Conservation (phyloP, 768 basidiomycete species). For the Suillus hirtellus region DNA sequence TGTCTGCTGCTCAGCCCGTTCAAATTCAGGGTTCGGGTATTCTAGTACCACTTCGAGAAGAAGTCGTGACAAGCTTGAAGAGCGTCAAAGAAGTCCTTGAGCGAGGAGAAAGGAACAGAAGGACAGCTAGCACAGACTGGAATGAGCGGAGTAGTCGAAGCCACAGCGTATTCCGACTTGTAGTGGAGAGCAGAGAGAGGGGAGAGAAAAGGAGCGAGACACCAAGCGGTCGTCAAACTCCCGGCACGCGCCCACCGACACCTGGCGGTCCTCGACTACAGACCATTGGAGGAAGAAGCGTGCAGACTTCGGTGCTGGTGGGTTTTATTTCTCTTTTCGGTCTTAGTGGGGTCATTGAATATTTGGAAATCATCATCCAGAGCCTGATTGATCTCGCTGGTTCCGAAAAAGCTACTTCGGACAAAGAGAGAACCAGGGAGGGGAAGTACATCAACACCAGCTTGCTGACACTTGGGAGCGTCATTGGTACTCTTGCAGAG, state of each 20-base stretch:
- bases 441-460: constrained; percentile 98
- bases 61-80: constrained; percentile 90
- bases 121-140: constrained; percentile 98
- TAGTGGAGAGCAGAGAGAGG: constrained; percentile 83
- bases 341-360: constrained; percentile 3
- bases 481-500: constrained; percentile 90
- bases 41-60: constrained; percentile 81
- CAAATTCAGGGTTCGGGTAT: constrained; percentile 72
- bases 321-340: constrained; percentile 22
- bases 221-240: constrained; percentile 49
- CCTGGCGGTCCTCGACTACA: constrained; percentile 69
- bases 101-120: constrained; percentile 82
- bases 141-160: constrained; percentile 93
- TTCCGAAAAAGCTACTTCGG: constrained; percentile 93
- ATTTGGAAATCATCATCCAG: constrained; percentile 35
- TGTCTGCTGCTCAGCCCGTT: constrained; percentile 56
- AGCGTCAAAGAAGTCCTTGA: constrained; percentile 83
- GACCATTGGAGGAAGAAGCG: constrained; percentile 75
- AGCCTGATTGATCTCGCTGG: constrained; percentile 96
- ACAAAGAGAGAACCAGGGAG: constrained; percentile 94
- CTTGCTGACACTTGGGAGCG: constrained; percentile 87
- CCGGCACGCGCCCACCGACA: constrained; percentile 49
- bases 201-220: constrained; percentile 45
- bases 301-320: constrained; percentile 75
- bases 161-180: constrained; percentile 92